Base-by-base conservation (phyloP, 768 basidiomycete genomes). In the Pleurotus citrinopileatus region DNA sequence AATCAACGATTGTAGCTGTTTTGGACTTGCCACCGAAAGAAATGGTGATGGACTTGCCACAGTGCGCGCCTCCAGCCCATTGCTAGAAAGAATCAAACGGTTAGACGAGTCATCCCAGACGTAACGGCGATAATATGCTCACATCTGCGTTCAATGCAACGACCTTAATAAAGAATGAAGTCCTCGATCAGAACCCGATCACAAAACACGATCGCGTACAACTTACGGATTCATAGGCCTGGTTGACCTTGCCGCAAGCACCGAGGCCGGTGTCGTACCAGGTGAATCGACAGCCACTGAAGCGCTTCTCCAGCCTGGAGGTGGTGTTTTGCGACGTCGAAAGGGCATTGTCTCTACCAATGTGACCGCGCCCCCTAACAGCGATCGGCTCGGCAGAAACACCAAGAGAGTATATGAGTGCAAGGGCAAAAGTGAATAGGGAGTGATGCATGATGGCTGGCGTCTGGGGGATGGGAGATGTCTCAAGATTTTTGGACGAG, bases 1-100 rank as follows among this genome's bases (percentile, higher is more conserved):
- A 68, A 57, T 93, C 91, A 59, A 70, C 72, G 57, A 92, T 80
- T 4, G 72, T 74, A 5, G 90, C 90, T 34, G 61, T 61, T 0
- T 79, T 65, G 3, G 79, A 72, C 65, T 81, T 81, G 43, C 89
- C 89, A 36, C 74, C 72, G 64, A 71, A 79, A 2, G 72, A 70
- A 60, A 93, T 84, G 20, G 77, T 81, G 60, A 93, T 84, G 52
- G 55, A 67, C 69, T 85, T 71, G 66, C 70, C 80, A 62, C 90
- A 92, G 58, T 80, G 63, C 51, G 61, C 70, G 22, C 73, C 76
- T 34, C 65, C 59, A 27, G 69, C 74, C 68, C 68, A 89, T 79
- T 87, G 81, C 83, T 86, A 62, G 17, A 60, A 37, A 54, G 46
- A 47, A 52, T 42, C 25, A 22, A n/a, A n/a, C n/a, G n/a, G n/a